Conservation (phyloP, 768 basidiomycete species). For the Fistulinella prunicolor region DNA sequence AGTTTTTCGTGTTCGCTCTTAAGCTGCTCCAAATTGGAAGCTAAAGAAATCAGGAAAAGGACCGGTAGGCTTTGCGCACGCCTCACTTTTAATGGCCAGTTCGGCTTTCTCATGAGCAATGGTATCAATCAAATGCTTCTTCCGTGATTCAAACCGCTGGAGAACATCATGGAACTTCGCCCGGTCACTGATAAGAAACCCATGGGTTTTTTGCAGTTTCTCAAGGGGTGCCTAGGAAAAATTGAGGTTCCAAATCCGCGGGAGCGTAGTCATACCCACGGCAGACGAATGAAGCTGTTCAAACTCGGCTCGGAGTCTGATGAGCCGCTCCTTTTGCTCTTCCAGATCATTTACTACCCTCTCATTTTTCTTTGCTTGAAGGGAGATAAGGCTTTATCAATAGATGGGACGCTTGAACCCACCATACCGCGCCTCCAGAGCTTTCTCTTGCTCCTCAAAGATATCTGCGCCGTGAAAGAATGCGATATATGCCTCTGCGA, state of each 20-base stretch:
- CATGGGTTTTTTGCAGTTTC: slow-evolving; percentile 60
- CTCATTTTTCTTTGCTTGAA: slow-evolving; percentile 67
- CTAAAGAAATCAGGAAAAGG: slow-evolving; percentile 35
- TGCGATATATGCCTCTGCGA: slow-evolving; percentile 58
- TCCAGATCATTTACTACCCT: slow-evolving; percentile 63
- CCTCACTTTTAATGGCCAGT: slow-evolving; percentile 51
- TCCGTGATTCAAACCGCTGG: slow-evolving; percentile 64
- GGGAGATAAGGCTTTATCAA: neutral
- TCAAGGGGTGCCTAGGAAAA: slow-evolving; percentile 55
- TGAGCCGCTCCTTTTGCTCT: slow-evolving; percentile 46
- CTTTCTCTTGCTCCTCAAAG: slow-evolving; percentile 66
- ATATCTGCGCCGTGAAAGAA: slow-evolving; percentile 69
- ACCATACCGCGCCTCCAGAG: slow-evolving; percentile 79
- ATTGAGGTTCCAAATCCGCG: neutral
- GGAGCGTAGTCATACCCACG: slow-evolving; percentile 35
- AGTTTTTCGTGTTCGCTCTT: slow-evolving; percentile 63
- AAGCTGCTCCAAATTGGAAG: slow-evolving; percentile 57
- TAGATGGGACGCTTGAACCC: slow-evolving; percentile 13
- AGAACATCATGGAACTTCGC: slow-evolving; percentile 78
- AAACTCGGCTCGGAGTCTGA: slow-evolving; percentile 49
- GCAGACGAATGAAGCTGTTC: slow-evolving; percentile 60
- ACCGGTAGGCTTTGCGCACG: neutral
- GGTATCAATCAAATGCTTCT: slow-evolving; percentile 63
- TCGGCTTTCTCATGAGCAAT: slow-evolving; percentile 69
- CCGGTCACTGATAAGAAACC: slow-evolving; percentile 65